Percentiles rank a stretch among this genome's conserved stretches.
phyloP scores from a whole-genome alignment of 2,329 filamentous ascomycete genomes.

The Exophiala xenobiotica region DNA sequence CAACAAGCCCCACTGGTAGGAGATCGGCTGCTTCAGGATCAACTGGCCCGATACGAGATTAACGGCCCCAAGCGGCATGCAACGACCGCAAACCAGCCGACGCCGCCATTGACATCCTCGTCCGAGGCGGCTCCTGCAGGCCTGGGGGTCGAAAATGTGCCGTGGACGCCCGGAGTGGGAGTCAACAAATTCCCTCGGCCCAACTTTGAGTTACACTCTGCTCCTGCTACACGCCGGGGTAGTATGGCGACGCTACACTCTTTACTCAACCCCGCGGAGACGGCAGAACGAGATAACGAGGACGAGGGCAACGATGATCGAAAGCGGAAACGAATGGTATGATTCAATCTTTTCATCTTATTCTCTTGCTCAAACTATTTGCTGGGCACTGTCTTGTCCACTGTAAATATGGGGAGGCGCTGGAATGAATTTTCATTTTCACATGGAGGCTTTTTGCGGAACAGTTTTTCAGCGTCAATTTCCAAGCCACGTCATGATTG shows the following conservation, averaged over 20 bases:
- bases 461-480: too few relatives aligned
- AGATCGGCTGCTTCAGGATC: slow-evolving; percentile 63
- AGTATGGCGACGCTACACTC: slow-evolving; percentile 71
- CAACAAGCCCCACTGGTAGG: slow-evolving; percentile 37
- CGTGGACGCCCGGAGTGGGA: slow-evolving; percentile 23
- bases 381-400: neutral
- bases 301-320: slow-evolving; percentile 60
- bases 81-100: slow-evolving; percentile 20
- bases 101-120: slow-evolving; percentile 21
- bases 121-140: slow-evolving; percentile 23
- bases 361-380: neutral
- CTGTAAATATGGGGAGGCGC: slow-evolving; percentile 1
- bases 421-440: too few relatives aligned
- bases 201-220: slow-evolving; percentile 41
- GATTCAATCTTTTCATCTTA: slow-evolving; percentile 27
- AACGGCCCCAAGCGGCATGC: slow-evolving; percentile 51
- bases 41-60: slow-evolving; percentile 65
- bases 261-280: slow-evolving; percentile 67
- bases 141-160: slow-evolving; percentile 26
- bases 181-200: slow-evolving; percentile 29
- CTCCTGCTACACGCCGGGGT: slow-evolving; percentile 64
- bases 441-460: too few relatives aligned
- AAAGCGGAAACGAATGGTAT: slow-evolving; percentile 60
- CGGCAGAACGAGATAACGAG: slow-evolving; percentile 64
- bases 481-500: too few relatives aligned